These are phyloP conservation scores for Mucor piriformis DNA, from an alignment of 371 early-diverging fungal genomes.

Conservation along the genomic window DNA sequence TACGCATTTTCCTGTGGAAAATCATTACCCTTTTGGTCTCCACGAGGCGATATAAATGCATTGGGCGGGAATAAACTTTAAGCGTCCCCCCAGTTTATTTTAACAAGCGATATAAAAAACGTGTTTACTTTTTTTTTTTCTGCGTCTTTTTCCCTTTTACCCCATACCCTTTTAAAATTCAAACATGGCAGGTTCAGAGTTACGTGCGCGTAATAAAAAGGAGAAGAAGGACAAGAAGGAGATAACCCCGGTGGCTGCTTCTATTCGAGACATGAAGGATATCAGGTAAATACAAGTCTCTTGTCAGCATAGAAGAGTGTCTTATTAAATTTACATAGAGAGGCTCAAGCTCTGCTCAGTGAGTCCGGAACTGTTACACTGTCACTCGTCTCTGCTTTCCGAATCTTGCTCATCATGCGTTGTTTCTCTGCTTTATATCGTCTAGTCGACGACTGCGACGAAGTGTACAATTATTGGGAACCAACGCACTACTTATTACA, in stretches of 20 bases:
- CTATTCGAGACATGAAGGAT: conserved; percentile 4
- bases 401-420: conserved; percentile 60
- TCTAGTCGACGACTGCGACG: conserved; percentile 86
- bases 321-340: conserved; percentile 15
- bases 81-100: conserved; percentile 1
- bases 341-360: conserved; percentile 38
- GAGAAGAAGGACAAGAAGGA: conserved; percentile 25
- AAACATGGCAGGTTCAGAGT: conserved; percentile 19
- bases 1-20: too few species aligned
- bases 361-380: conserved; percentile 49
- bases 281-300: conserved; percentile 25
- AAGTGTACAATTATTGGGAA: conserved; percentile 97
- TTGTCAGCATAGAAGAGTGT: not conserved
- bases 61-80: not conserved
- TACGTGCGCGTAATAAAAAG: conserved; percentile 43
- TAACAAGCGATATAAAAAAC: conserved; percentile 2
- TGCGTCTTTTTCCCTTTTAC: conserved; percentile 3
- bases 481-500: conserved; percentile 86
- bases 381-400: conserved; percentile 61
- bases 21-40: too few species aligned
- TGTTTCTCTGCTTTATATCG: conserved; percentile 68
- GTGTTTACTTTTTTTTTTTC: conserved; percentile 7
- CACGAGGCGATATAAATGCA: not conserved
- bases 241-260: not conserved
- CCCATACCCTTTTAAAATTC: not conserved